A percentile compares a stretch with the other conserved stretches of the same genome.
These are phyloP conservation scores for Trametes sp. DNA, from an alignment of 1,284 basidiomycete genomes.

Conservation along the genomic window DNA sequence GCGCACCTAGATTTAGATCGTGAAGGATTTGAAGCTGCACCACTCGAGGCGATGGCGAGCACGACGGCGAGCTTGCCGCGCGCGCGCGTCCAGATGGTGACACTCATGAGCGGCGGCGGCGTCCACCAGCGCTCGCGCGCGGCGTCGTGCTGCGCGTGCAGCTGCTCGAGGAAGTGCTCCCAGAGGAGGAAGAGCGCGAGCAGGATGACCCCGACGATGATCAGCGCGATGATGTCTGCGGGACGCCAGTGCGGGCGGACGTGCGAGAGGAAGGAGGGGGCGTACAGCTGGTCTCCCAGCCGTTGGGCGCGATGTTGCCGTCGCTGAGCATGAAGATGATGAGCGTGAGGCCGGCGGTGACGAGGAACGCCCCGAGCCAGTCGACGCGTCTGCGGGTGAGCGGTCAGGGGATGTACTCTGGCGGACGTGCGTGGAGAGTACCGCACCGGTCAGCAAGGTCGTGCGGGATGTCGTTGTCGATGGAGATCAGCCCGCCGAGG, in stretches of 20 bases:
- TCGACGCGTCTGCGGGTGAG: slow-evolving; percentile 66
- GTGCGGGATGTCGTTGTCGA: slow-evolving; percentile 54
- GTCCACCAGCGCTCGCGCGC: slow-evolving; percentile 42
- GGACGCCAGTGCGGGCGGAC: not conserved
- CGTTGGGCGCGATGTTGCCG: slow-evolving; percentile 69
- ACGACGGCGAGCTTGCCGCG: slow-evolving; percentile 72
- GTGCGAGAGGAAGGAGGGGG: slow-evolving; percentile 19
- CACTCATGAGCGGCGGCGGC: slow-evolving; percentile 75
- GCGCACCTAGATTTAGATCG: slow-evolving; percentile 62
- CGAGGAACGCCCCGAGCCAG: slow-evolving; percentile 81
- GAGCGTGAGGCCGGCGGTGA: slow-evolving; percentile 79
- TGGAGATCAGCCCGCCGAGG: slow-evolving; percentile 49
- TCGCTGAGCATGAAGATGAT: slow-evolving; percentile 84
- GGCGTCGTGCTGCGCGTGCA: slow-evolving; percentile 11
- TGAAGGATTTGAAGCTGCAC: slow-evolving; percentile 68
- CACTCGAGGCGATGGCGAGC: slow-evolving; percentile 73
- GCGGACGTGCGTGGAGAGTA: too few species aligned
- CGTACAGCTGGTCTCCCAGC: slow-evolving; percentile 83
- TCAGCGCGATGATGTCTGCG: slow-evolving; percentile 65
- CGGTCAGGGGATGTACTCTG: not conserved
- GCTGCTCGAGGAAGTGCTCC: slow-evolving; percentile 62
- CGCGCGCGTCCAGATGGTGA: slow-evolving; percentile 73
- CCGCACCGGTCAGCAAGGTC: slow-evolving; percentile 51
- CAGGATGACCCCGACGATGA: slow-evolving; percentile 69
- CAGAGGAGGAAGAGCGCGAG: slow-evolving; percentile 70